A percentile compares a stretch with the other conserved stretches of the same genome.
These are phyloP conservation scores for Leccinum solheimii DNA, from an alignment of 1,284 basidiomycete genomes.

Conservation along the genomic window DNA sequence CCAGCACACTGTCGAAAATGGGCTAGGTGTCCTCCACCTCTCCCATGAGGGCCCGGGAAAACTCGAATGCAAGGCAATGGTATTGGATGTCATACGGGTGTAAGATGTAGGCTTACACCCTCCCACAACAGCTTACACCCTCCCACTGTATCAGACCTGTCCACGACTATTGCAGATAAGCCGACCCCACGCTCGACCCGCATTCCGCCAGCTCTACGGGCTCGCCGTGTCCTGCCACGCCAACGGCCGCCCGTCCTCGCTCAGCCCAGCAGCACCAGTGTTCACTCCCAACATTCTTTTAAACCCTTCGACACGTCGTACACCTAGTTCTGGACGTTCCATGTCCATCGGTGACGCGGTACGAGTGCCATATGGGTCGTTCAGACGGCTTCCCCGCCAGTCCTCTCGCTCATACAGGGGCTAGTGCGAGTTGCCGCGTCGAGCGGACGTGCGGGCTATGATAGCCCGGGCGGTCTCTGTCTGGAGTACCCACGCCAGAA, in stretches of 20 bases:
- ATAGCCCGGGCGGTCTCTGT: neutral
- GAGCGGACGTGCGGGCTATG: neutral
- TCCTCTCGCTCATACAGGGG: conserved; percentile 8
- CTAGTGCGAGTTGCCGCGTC: neutral
- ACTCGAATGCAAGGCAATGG: too few relatives aligned
- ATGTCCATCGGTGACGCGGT: too few relatives aligned
- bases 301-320: too few relatives aligned
- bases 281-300: neutral
- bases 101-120: too few relatives aligned
- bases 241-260: conserved; percentile 51
- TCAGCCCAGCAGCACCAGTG: conserved; percentile 4
- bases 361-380: neutral
- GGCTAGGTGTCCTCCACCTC: too few relatives aligned
- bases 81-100: too few relatives aligned
- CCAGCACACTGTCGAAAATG: too few relatives aligned
- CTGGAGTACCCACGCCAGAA: neutral
- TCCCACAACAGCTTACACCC: too few relatives aligned
- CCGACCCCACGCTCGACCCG: neutral
- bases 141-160: too few relatives aligned
- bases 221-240: conserved; percentile 79
- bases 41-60: too few relatives aligned
- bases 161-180: neutral
- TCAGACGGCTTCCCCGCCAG: neutral
- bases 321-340: too few relatives aligned
- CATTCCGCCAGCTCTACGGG: neutral